These are phyloP conservation scores for Thelonectria olida DNA, from an alignment of 2,329 filamentous ascomycete genomes.

Conservation along the genomic window DNA sequence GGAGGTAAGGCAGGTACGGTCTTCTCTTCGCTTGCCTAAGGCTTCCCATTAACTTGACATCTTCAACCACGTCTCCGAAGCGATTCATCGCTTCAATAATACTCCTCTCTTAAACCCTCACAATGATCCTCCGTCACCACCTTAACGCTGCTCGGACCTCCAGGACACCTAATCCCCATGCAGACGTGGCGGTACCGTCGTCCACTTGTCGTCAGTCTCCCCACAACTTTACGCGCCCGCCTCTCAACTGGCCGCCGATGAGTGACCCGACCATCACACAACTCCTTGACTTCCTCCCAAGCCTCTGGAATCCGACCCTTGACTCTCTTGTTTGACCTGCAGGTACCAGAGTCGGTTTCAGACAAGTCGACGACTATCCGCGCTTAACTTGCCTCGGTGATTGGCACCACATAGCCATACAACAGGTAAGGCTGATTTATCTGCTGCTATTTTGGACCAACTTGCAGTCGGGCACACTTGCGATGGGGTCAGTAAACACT, in stretches of 20 bases:
- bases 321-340: conserved; percentile 17
- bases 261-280: conserved; percentile 19
- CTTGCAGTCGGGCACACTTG: conserved; percentile 26
- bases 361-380: conserved; percentile 28
- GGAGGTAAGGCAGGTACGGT: not conserved
- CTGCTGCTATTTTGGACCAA: conserved; percentile 34
- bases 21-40: not conserved
- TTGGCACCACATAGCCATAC: conserved; percentile 38
- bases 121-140: conserved; percentile 12
- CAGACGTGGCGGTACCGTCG: conserved; percentile 34
- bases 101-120: conserved; percentile 9
- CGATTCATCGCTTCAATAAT: not conserved
- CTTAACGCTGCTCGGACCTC: conserved; percentile 18
- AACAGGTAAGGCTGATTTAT: conserved; percentile 29
- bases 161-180: no score
- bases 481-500: conserved; percentile 30
- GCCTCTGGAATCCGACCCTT: conserved; percentile 28
- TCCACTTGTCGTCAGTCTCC: conserved; percentile 33
- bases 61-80: not conserved
- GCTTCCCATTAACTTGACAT: no score
- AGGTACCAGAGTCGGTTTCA: conserved; percentile 5
- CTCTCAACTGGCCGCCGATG: conserved; percentile 18
- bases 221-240: conserved; percentile 41
- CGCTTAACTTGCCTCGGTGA: conserved; percentile 37
- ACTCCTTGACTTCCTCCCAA: conserved; percentile 30